Conservation (phyloP, 2,329 filamentous ascomycete genomes). For the Emydomyces testavorans region DNA sequence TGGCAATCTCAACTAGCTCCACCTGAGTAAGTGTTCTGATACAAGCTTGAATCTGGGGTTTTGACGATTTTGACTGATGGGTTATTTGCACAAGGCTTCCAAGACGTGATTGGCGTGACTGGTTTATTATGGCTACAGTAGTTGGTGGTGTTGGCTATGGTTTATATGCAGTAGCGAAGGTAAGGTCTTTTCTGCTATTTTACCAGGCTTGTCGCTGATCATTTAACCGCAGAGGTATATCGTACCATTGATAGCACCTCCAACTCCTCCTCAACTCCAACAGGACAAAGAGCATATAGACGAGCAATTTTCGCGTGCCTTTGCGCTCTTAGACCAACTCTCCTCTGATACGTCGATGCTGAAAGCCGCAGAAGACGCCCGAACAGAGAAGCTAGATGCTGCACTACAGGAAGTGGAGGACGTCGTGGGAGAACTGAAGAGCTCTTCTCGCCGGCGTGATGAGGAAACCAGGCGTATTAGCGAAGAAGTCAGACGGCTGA, state of each 20-base stretch:
- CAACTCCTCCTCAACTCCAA: conserved; percentile 84
- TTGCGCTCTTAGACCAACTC: conserved; percentile 81
- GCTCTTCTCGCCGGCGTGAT: conserved; percentile 67
- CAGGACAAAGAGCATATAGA: conserved; percentile 90
- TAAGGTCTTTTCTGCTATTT: conserved; percentile 29
- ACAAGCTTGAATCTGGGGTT: not conserved
- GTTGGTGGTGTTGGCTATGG: conserved; percentile 83
- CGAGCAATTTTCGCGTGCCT: conserved; percentile 85
- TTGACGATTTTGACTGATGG: not conserved
- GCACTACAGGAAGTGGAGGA: conserved; percentile 74
- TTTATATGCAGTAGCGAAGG: conserved; percentile 76
- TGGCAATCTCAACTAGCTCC: conserved; percentile 43
- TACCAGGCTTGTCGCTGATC: not conserved
- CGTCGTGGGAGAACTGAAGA: conserved; percentile 70
- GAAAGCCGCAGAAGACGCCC: conserved; percentile 72
- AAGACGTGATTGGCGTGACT: conserved; percentile 89
- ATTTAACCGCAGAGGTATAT: conserved; percentile 60
- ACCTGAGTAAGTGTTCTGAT: conserved; percentile 39
- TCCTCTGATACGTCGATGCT: conserved; percentile 78
- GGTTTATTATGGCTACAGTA: conserved; percentile 98
- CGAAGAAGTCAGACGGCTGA: conserved; percentile 71
- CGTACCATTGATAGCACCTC: conserved; percentile 78
- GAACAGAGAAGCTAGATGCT: conserved; percentile 70
- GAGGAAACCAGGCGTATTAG: conserved; percentile 77
- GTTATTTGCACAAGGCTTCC: conserved; percentile 41